Base-by-base conservation (phyloP, 345 rosid genomes). In the Corchorus capsularis region DNA sequence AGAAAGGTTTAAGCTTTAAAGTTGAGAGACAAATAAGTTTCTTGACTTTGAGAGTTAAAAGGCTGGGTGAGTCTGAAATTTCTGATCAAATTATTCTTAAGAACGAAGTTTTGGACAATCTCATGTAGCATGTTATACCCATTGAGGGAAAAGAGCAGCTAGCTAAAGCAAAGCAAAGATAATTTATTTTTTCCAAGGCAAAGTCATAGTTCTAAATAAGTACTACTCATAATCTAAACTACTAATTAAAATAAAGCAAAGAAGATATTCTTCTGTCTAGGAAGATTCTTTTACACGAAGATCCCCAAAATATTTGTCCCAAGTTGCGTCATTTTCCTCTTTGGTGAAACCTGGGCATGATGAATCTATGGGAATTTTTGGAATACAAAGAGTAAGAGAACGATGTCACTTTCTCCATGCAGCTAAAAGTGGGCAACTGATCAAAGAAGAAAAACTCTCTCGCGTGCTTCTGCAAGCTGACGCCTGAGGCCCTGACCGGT, bases 381-480 rank as follows among this genome's bases (percentile, higher is more conserved):
- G 76, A 60, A 60, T 73, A 46, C n/a, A 5, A 27, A 71, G 75
- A 71, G 1, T 71, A 41, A 27, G 67, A 72, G 76, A 20, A 73
- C 27, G 56, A 39, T 53, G 72, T 75, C 66, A 19, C 72, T 70
- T 70, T 75, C 79, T 62, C 32, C 78, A 62, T 69, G 71, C 70
- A 53, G 6, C 47, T 5, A 41, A 17, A 45, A 61, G 78, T 68
- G 72, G 78, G 64, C n/a, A n/a, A n/a, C n/a, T n/a, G 27, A 34
- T 15, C 17, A 57, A 45, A 61, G 45, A 52, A 57, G 73, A 73
- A 57, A 20, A 27, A 0, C 27, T 27, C 43, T 39, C 82, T 49
- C 82, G 82, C 79, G 79, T 75, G 79, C 82, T 71, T 35, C 76
- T 80, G 79, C 79, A 47, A 71, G 69, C 77, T 64, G 82, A 71